Evolutionary conservation across 2,329 filamentous ascomycete genomes (phyloP).

Genomic region (Cryphonectria carpinicola): DNA sequence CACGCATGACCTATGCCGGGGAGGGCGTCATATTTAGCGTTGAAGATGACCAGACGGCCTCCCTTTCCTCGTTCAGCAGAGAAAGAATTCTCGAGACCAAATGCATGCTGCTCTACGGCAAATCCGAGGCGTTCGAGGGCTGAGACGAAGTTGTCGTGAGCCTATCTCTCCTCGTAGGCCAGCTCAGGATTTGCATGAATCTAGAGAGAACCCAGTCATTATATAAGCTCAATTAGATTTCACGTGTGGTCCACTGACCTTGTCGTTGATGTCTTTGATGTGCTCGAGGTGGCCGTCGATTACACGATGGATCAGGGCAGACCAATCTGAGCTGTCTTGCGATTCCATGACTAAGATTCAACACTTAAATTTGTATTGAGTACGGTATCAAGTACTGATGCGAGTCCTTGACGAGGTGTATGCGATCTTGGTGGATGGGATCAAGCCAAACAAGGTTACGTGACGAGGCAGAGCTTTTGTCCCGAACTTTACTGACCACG

Average conservation of each 20-base stretch:
- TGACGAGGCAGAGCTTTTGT: neutral
- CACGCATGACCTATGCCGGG: constrained; percentile 51
- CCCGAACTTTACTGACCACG: neutral
- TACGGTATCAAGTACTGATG: neutral
- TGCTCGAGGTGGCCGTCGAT: constrained; percentile 28
- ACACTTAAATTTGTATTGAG: neutral
- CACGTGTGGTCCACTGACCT: neutral
- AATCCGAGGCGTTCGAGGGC: constrained; percentile 51
- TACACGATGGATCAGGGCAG: constrained; percentile 28
- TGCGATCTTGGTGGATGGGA: neutral
- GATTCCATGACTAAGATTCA: neutral
- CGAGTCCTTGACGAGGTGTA: neutral
- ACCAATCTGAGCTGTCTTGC: neutral
- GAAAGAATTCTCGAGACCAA: constrained; percentile 57
- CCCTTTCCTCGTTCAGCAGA: constrained; percentile 48
- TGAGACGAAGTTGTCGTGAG: constrained; percentile 53
- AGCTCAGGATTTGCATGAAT: constrained; percentile 53
- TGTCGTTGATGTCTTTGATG: constrained; percentile 33
- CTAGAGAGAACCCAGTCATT: neutral
- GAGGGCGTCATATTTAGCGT: constrained; percentile 54
- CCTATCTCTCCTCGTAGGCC: constrained; percentile 54
- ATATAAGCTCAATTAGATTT: neutral
- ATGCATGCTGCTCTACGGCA: constrained; percentile 51
- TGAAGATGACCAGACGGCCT: constrained; percentile 46
- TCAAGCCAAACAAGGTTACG: neutral